Base-by-base conservation (phyloP, 1,284 basidiomycete species). In the Ceratobasidium sp. region DNA sequence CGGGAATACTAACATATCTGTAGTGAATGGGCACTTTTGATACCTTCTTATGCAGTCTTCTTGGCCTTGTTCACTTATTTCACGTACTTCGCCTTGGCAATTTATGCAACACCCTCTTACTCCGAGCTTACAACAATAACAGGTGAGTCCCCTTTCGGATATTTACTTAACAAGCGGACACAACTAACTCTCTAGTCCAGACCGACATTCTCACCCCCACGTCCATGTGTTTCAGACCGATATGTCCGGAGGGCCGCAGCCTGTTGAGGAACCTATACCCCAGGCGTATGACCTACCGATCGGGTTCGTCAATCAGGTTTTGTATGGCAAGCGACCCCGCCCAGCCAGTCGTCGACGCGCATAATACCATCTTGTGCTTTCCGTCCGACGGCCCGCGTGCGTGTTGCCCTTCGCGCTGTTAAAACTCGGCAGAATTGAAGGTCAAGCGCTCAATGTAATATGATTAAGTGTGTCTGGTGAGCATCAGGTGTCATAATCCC, bases 11-110 rank as follows among this genome's bases (percentile, higher is more conserved):
- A 72, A 55, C 64, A 60, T 44, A 33, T 46, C 39, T 7, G 40
- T 81, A 95, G 95, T 40, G 94, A 97, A 88, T 97, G 95, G 95
- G 90, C 94, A 26, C 82, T 96, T 40, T 89, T 97, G 46, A 84
- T 97, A n/a, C 95, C 95, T 33, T 91, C 94, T 20, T 97, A 93
- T 86, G 89, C 93, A 15, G 88, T 95, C 81, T 85, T 96, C 61
- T 81, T 93, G 15, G 89, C 93, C 61, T 89, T 96, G 61, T 87
- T 94, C 77, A 92, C 94, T 1, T 97, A 96, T 85, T 90, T 91
- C 83, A 87, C 89, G 1, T 96, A 97, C 83, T 92, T 92, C 80
- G 90, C 92, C 6, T 86, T 97, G 79, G 93, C 93, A 0, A 85
- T 95, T 10, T 89, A 89, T 77, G 88, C 88, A 13, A 94, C 94